Evolutionary conservation across 352 stramenopile species (phyloP), one percentile per base, ranked within the genome.

Genomic region (Phytophthora kernoviae): DNA sequence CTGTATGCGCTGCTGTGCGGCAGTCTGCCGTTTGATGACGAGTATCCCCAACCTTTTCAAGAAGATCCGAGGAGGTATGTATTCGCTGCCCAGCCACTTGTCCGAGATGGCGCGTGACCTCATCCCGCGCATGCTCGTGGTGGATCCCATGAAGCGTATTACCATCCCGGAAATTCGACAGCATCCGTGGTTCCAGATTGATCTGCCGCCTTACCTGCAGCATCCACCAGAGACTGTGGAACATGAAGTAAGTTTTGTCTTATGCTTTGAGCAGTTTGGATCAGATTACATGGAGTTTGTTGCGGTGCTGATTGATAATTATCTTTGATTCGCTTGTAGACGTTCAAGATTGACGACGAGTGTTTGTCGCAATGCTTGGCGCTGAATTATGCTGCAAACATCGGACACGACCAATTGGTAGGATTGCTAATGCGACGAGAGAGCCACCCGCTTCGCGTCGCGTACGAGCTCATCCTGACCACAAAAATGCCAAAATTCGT

Each of bases 101-200:
- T 98, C 89, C 24, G 92, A 99, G 62, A 87, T 98, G 53, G 94
- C 96, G 20, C 93, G 90, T 15, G 88, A 99, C 67, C 80, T 99
- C 17, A 99, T 99, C 65, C 96, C 97, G 40, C 84, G 96, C 24
- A 99, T 99, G 96, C 81, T 99, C 15, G 94, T 99, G 52, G 97
- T 99, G 18, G 98, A 99, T 65, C 98, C 98, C 2, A 98, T 99
- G 90, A 99, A 99, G 78, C 88, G 97, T 20, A 99, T 99, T 58
- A 99, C 96, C 22, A 99, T 99, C 59, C 81, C 96, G 4, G 97
- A 99, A 72, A 99, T 99, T 77, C 82, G 97, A 41, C 81, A 98
- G 54, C 97, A 99, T 65, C 94, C 97, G 4, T 99, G 97, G 96
- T 99, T 99, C 71, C 90, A 98, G 75, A 95, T 98, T 60, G 98